Percentiles rank a stretch among this genome's conserved stretches.
Evolutionary conservation across 2,329 filamentous ascomycete genomes (phyloP).

Genomic region (Emmonsiellopsis sp.): DNA sequence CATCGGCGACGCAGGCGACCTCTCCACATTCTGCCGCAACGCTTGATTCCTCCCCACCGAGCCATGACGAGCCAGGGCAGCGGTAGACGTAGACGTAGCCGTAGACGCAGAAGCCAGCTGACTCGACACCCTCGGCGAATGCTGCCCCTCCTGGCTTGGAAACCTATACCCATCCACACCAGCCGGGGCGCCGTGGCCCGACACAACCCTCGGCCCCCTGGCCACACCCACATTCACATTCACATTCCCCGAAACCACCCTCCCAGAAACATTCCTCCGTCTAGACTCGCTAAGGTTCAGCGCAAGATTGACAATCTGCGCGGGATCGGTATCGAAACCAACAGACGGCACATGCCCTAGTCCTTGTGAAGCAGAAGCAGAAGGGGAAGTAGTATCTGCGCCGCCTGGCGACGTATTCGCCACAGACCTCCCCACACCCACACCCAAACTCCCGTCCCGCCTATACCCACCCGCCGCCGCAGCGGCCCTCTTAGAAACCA

Average conservation of each 20-base stretch:
- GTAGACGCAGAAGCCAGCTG: neutral
- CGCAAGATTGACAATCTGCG: slow-evolving; percentile 88
- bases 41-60: neutral
- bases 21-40: neutral
- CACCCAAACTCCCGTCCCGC: slow-evolving; percentile 24
- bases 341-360: slow-evolving; percentile 11
- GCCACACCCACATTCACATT: neutral
- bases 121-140: neutral
- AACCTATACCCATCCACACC: neutral
- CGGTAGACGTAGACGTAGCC: neutral
- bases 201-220: slow-evolving; percentile 3
- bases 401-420: slow-evolving; percentile 11
- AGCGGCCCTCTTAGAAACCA: slow-evolving; percentile 25
- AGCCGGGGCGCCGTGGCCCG: neutral
- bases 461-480: slow-evolving; percentile 15
- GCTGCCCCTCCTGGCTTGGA: neutral
- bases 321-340: slow-evolving; percentile 62
- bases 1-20: neutral
- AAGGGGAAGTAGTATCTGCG: slow-evolving; percentile 3
- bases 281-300: slow-evolving; percentile 73
- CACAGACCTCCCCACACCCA: slow-evolving; percentile 17
- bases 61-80: neutral
- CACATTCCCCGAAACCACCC: slow-evolving; percentile 1
- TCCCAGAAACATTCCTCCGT: slow-evolving; percentile 19
- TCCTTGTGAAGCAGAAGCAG: slow-evolving; percentile 6